Conservation (phyloP, 225 moss, liverwort and hornwort genomes). For the Pseudisothecium myosuroides region DNA sequence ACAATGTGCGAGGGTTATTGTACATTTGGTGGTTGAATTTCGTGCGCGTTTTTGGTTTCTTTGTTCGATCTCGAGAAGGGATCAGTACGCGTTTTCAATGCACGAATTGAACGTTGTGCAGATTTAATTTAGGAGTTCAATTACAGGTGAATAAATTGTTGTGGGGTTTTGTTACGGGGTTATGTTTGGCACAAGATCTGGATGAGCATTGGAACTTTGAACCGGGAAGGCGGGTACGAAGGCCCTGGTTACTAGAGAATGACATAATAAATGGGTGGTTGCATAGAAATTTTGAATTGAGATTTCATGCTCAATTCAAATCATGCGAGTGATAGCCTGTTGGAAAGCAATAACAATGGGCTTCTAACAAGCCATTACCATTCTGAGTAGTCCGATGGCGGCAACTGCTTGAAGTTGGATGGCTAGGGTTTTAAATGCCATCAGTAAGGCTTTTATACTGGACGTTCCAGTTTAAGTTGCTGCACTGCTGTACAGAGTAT, state of each 20-base stretch:
- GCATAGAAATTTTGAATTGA: not conserved
- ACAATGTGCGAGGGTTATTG: not conserved
- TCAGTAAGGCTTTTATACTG: not conserved
- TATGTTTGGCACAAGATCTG: not conserved
- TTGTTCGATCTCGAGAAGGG: not conserved
- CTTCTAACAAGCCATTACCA: not conserved
- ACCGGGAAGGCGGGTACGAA: not conserved
- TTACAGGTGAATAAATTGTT: not conserved
- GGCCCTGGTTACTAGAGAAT: not conserved
- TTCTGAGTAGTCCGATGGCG: not conserved
- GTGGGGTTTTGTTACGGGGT: not conserved
- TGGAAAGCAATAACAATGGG: not conserved
- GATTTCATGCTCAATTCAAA: not conserved
- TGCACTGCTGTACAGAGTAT: not conserved
- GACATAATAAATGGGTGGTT: not conserved
- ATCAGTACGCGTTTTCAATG: not conserved
- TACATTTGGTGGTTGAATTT: not conserved
- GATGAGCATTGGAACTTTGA: not conserved
- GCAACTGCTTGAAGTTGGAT: not conserved
- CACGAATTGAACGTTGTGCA: not conserved
- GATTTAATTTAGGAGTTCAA: not conserved
- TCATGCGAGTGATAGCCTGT: not conserved
- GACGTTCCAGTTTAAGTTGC: not conserved
- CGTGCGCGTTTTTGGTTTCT: not conserved
- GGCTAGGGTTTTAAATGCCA: not conserved